Evolutionary conservation across 2,329 filamentous ascomycete species (phyloP), one percentile per base, ranked within the genome.

Genomic region (Parascedosporium putredinis): DNA sequence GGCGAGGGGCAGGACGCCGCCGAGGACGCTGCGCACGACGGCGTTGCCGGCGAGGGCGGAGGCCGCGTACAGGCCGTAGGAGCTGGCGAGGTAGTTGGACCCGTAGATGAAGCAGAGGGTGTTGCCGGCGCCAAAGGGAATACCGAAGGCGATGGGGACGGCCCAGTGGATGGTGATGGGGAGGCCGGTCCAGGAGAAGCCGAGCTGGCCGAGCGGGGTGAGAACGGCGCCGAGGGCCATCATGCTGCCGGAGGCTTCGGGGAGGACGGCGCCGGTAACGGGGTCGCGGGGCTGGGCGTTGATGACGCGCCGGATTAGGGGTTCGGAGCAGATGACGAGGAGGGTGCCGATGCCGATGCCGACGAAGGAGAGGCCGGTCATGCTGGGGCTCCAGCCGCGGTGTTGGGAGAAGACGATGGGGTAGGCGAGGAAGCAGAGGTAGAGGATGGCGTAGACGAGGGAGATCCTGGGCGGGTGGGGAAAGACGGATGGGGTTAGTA

Each of bases 381-480:
- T 66, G 1, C 86, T 83, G 0, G 84, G 72, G 2, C 74, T 74
- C 90, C 89, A 96, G 53, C 87, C 87, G 16, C 90, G 84, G 51
- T 76, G 62, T 36, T 84, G 71, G 9, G 74, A 72, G 65, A 93
- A 95, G 51, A 95, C 84, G 52, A 94, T 84, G 0, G 89, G 89
- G 62, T 94, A 94, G 10, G 87, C 88, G 14, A 94, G 84, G 68
- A 95, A 95, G 66, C 88, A 94, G 27, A 95, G 79, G 60, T 93
- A 93, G 1, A 96, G 72, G 36, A 95, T 88, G 16, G 82, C 86
- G 62, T 95, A 95, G 31, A 95, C 79, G 34, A 95, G 70, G 1
- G 86, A 91, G 61, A 90, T 85, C 69, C 82, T 84, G 40, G n/a
- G n/a, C n/a, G n/a, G n/a, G n/a, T n/a, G n/a, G n/a, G n/a, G n/a